Evolutionary conservation across 1,284 basidiomycete genomes (phyloP), one percentile per base, ranked within the genome.

Genomic region (Ganoderma resinaceum): DNA sequence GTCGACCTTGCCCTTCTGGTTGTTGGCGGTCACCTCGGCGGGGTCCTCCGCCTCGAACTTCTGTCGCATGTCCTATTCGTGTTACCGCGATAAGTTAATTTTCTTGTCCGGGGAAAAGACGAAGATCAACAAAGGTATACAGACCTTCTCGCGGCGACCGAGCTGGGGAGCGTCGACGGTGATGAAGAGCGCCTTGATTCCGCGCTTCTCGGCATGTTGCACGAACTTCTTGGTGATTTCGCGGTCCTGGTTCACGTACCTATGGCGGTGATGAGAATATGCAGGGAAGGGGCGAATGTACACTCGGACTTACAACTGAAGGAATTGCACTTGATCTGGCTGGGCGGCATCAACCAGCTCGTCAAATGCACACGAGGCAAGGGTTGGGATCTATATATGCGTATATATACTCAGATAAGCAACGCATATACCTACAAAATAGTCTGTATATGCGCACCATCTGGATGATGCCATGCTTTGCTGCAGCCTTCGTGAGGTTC

Each of bases 141-240:
- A 31, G 1, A 53, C n/a, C n/a, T 78, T 94, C 81, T 96, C 95
- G 66, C 95, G 88, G 33, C 95, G 87, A 59, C 95, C 96, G 23
- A 97, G 89, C 77, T 97, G 95, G 4, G 96, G 96, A 2, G 96
- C 95, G 78, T 98, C 95, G 35, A 97, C 95, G 2, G 95, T 97
- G 77, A 96, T 95, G 80, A 96, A 96, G 20, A 96, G 82, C 7
- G 84, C 92, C 79, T 96, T 96, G 79, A 97, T 87, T 16, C 95
- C 95, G 3, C 94, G 87, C 69, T 86, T 81, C 77, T 95, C 94
- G 1, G 95, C 95, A 73, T 95, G 93, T 73, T 91, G 88, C 16
- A 97, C 93, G 67, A 95, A 89, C 71, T 91, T 90, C 78, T 90
- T 89, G 18, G 96, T 97, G 63, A 95, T 89, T 52, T 85, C 86